These are phyloP conservation scores for Crithidia expoeki DNA, from an alignment of 208 protist genomes.

Conservation along the genomic window DNA sequence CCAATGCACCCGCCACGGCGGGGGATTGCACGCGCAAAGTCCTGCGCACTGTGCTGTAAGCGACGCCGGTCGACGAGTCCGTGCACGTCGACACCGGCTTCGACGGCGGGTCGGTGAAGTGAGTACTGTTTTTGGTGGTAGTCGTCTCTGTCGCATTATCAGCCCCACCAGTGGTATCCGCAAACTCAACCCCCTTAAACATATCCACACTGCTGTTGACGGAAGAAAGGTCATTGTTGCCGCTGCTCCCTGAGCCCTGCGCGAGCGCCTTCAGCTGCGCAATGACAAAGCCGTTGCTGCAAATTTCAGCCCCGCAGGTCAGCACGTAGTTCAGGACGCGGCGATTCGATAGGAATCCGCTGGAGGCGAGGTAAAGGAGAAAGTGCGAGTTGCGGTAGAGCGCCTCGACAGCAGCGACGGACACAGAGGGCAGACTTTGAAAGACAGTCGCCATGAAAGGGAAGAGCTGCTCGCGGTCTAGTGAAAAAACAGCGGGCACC, in stretches of 20 bases:
- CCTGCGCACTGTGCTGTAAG: constrained; percentile 10
- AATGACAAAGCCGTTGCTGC: constrained; percentile 56
- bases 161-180: background rate
- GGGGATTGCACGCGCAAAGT: constrained; percentile 13
- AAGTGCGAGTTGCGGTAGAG: constrained; percentile 67
- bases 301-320: constrained; percentile 31
- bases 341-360: constrained; percentile 2
- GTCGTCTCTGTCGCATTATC: background rate
- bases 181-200: constrained; percentile 21
- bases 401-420: constrained; percentile 19
- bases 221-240: background rate
- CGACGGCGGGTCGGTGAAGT: background rate
- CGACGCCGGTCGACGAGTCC: background rate
- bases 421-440: constrained; percentile 19
- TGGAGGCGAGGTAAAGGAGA: constrained; percentile 36
- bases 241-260: background rate
- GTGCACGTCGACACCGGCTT: background rate
- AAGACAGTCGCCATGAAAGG: constrained; percentile 48
- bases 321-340: constrained; percentile 31
- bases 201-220: constrained; percentile 19
- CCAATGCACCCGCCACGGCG: constrained; percentile 30
- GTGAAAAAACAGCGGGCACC: constrained; percentile 46
- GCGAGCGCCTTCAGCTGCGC: constrained; percentile 35
- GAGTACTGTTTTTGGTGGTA: background rate
- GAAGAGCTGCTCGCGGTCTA: constrained; percentile 46